Evolutionary conservation across 108 stramenopile species (phyloP).

Genomic region (Pseudonitzschia multiseries): DNA sequence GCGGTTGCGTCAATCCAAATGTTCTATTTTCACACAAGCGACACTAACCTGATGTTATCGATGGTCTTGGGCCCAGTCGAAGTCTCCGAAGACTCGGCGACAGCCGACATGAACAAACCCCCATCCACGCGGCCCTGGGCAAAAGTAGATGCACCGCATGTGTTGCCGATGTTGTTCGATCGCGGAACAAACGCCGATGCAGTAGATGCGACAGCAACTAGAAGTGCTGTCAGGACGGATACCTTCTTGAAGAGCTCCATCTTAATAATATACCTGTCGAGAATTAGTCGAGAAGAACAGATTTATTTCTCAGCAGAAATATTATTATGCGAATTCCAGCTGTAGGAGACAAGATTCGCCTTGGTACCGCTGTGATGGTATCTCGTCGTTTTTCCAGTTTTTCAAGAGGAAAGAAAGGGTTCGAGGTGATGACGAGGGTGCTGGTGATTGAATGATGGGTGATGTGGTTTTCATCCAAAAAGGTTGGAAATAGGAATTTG

Average conservation of each 20-base stretch:
- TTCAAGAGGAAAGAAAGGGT: conserved; percentile 3
- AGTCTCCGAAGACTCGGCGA: conserved; percentile 8
- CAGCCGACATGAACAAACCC: conserved; percentile 13
- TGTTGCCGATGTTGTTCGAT: background rate
- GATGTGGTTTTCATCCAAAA: conserved; percentile 1
- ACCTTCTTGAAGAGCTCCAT: conserved; percentile 14
- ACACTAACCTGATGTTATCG: conserved; percentile 12
- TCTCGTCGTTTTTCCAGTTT: background rate
- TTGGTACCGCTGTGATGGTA: background rate
- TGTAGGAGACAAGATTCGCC: background rate
- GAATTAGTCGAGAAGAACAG: background rate
- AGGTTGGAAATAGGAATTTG: background rate
- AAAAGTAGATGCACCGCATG: too few relatives aligned
- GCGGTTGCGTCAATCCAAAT: background rate
- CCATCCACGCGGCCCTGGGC: background rate
- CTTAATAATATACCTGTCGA: background rate
- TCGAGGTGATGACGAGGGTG: background rate
- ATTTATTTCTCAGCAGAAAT: background rate
- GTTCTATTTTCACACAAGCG: background rate
- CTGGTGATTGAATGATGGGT: background rate
- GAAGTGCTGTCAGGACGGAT: conserved; percentile 8
- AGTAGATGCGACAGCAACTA: conserved; percentile 7
- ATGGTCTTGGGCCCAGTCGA: background rate
- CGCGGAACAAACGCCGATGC: conserved; percentile 17
- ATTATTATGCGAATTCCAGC: background rate